A percentile compares a stretch with the other conserved stretches of the same genome.
These are phyloP conservation scores for Coffea eugenioides DNA, from an alignment of 257 asterid genomes.

Conservation along the genomic window DNA sequence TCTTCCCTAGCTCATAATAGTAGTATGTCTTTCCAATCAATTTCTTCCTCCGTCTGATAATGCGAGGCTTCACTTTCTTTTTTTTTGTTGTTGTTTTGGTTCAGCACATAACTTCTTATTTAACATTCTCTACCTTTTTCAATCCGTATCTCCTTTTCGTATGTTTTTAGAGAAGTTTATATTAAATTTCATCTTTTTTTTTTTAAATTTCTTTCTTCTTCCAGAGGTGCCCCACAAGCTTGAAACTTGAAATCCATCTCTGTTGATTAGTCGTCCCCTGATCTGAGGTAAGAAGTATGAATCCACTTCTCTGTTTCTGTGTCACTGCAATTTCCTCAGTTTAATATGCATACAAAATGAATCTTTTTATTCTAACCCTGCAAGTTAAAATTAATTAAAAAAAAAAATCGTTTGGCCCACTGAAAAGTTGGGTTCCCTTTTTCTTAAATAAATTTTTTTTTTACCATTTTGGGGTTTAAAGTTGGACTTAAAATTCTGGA, in stretches of 20 bases:
- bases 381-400: too few species aligned
- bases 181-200: too few species aligned
- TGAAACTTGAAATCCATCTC: neutral
- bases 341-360: too few species aligned
- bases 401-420: neutral
- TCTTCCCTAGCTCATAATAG: neutral
- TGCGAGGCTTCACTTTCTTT: neutral
- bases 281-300: constrained; percentile 16
- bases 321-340: neutral
- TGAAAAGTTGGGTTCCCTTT: constrained; percentile 5
- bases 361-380: too few species aligned
- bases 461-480: neutral
- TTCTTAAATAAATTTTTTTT: too few species aligned
- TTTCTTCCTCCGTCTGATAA: neutral
- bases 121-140: neutral
- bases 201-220: neutral
- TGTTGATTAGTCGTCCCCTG: neutral
- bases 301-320: neutral
- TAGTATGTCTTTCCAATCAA: neutral
- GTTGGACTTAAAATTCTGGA: too few species aligned
- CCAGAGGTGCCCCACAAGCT: neutral
- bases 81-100: neutral
- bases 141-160: neutral
- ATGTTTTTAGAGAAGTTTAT: too few species aligned
- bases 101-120: neutral